Base-by-base conservation (phyloP, 116 monocot species). In the Dioscorea cayenensis region DNA sequence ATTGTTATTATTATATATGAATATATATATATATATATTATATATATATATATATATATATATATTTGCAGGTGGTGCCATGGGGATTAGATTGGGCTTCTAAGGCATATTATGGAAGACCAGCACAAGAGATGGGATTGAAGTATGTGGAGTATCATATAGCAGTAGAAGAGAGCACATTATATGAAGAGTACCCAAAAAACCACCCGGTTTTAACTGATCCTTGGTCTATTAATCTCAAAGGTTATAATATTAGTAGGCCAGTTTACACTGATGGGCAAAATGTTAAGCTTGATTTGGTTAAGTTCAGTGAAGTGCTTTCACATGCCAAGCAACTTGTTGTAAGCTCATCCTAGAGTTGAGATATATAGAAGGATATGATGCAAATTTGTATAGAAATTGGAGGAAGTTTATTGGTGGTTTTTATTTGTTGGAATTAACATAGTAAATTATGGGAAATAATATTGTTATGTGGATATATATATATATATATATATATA, bases 31-130 rank as follows among this genome's bases (percentile, higher is more conserved):
- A 9, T 38, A n/a, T n/a, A n/a, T 32, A 32, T 32, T 32, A 32
- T 32, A n/a, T n/a, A n/a, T 32, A 32, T 32, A 1, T 3, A 32
- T 32, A 1, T 0, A 25, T 25, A 25, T 25, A 25, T 25, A 25
- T 0, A 25, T 38, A 9, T 38, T 43, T 43, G 43, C 12, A 43
- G 74, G 76, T 94, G 27, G 84, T 88, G n/a, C 94, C 94, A 7
- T 80, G 79, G 78, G 94, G 94, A 3, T 70, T 88, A 29, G 85
- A 90, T 66, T 90, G 90, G 90, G 78, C 74, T 19, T 51, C 88
- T 10, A 36, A 48, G 25, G 64, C 79, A 3, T 90, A 86, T 71
- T 88, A 74, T 78, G 66, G 49, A 6, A 48, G 58, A 21, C 85
- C 88, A 72, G 70, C 88, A 13, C 2, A 12, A 50, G 36, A 60